A percentile compares a stretch with the other conserved stretches of the same genome.
phyloP scores from a whole-genome alignment of 768 basidiomycete genomes.

The Mycena rosella region DNA sequence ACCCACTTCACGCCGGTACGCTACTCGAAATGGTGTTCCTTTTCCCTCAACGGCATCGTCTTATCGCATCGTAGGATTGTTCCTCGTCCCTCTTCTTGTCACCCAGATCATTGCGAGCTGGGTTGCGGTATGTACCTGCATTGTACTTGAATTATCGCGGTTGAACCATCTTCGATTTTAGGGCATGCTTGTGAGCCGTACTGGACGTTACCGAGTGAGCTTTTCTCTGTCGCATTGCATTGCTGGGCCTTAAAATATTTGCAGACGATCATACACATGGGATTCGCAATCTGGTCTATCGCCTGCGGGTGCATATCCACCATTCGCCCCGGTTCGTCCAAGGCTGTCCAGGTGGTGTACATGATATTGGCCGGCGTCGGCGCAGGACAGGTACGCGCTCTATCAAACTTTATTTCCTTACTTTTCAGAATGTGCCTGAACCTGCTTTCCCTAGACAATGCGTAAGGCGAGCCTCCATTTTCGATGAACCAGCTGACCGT shows the following conservation, averaged over 20 bases:
- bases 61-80: slow-evolving; percentile 54
- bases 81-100: slow-evolving; percentile 77
- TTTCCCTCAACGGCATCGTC: background rate
- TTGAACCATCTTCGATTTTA: background rate
- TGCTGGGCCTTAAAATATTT: background rate
- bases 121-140: slow-evolving; percentile 55
- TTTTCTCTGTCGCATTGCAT: background rate
- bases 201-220: background rate
- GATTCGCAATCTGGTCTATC: slow-evolving; percentile 77
- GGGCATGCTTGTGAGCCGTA: slow-evolving; percentile 10
- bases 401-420: background rate
- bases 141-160: background rate
- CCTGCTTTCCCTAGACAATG: slow-evolving; percentile 56
- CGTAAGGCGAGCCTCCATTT: slow-evolving; percentile 31
- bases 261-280: slow-evolving; percentile 70
- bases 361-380: slow-evolving; percentile 73
- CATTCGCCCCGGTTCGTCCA: slow-evolving; percentile 60
- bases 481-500: background rate
- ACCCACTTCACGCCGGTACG: slow-evolving; percentile 65
- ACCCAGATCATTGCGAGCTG: slow-evolving; percentile 73
- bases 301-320: slow-evolving; percentile 79
- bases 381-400: slow-evolving; percentile 69
- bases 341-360: slow-evolving; percentile 66
- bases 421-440: background rate
- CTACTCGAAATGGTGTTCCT: too few species aligned